Evolutionary conservation across 2,329 filamentous ascomycete genomes (phyloP).

Genomic region (Sporothrix brasiliensis): DNA sequence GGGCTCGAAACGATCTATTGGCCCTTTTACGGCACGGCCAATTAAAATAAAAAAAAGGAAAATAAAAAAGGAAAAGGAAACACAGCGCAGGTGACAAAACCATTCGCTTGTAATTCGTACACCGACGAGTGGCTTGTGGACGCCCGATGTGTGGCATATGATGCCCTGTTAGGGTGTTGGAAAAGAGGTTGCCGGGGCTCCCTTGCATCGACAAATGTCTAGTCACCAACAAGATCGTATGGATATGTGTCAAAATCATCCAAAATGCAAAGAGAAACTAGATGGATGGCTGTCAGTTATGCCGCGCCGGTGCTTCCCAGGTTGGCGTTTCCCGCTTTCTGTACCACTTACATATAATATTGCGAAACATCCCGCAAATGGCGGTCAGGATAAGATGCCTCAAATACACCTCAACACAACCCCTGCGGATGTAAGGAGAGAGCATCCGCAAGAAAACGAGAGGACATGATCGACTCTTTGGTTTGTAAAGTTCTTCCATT

Average conservation of each 20-base stretch:
- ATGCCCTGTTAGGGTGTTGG: background rate
- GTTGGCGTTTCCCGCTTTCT: background rate
- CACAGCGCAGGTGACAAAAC: background rate
- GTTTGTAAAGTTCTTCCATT: background rate
- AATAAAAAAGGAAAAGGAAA: background rate
- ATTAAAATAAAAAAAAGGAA: too few species aligned
- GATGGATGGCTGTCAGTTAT: background rate
- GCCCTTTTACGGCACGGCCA: background rate
- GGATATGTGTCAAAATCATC: too few species aligned
- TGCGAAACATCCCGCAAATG: background rate
- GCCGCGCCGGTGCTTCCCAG: background rate
- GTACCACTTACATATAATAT: background rate
- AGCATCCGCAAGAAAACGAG: background rate
- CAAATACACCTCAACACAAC: background rate
- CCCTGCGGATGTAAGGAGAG: constrained; percentile 6
- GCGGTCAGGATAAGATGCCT: constrained; percentile 9
- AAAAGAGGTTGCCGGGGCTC: background rate
- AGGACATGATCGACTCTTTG: background rate
- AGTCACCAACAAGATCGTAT: background rate
- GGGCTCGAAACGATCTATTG: constrained; percentile 6
- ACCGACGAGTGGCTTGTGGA: constrained; percentile 3
- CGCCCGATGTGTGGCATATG: background rate
- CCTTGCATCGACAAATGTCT: background rate
- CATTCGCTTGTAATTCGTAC: background rate
- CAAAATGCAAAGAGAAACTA: background rate